Conservation (phyloP, 2,329 filamentous ascomycete species). For the Chrysoporthe puriensis region DNA sequence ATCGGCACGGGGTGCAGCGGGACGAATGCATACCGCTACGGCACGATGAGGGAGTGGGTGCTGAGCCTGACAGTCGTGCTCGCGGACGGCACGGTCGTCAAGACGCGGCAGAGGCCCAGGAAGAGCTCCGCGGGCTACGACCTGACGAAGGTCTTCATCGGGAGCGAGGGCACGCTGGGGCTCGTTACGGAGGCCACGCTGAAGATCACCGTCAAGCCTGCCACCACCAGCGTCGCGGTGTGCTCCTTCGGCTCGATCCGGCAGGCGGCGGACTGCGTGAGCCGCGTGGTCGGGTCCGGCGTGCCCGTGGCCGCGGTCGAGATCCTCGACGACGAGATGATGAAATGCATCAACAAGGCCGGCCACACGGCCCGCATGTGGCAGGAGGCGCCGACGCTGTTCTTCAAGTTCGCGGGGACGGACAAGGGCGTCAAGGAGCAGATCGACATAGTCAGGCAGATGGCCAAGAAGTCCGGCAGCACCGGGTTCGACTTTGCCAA, state of each 20-base stretch:
- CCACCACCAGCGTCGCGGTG: conserved; percentile 80
- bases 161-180: conserved; percentile 88
- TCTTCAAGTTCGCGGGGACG: conserved; percentile 84
- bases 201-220: conserved; percentile 81
- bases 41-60: conserved; percentile 90
- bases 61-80: conserved; percentile 80
- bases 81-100: conserved; percentile 84
- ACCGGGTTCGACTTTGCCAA: conserved; percentile 79
- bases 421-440: conserved; percentile 76
- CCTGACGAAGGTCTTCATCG: conserved; percentile 85
- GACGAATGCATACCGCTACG: conserved; percentile 83
- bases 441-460: conserved; percentile 65
- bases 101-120: conserved; percentile 55
- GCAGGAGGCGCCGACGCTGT: conserved; percentile 75
- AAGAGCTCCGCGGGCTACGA: conserved; percentile 94
- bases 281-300: conserved; percentile 76
- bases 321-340: conserved; percentile 90
- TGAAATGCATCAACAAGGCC: conserved; percentile 69
- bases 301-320: conserved; percentile 90
- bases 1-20: conserved; percentile 69
- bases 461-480: conserved; percentile 65
- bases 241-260: conserved; percentile 63
- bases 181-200: conserved; percentile 89
- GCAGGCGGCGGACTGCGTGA: conserved; percentile 77
- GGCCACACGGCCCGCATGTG: conserved; percentile 69